These are phyloP conservation scores for Actinidia chinensis DNA, from an alignment of 179 eudicot genomes.

Conservation along the genomic window DNA sequence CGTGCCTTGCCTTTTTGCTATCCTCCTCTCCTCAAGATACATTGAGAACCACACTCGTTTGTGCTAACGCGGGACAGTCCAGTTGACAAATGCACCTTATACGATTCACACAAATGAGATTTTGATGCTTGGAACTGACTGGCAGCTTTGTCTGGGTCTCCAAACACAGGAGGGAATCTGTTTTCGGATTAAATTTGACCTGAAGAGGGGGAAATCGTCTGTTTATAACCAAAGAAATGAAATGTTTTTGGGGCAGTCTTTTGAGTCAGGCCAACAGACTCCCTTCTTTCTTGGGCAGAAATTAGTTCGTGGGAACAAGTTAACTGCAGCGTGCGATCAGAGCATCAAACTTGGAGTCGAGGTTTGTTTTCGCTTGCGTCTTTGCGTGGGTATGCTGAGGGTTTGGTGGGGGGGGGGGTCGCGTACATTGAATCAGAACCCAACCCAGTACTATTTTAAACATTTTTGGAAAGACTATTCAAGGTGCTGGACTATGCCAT, in stretches of 20 bases:
- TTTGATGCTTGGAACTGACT: not conserved
- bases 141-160: not conserved
- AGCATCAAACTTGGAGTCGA: constrained; percentile 18
- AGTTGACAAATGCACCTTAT: too few relatives aligned
- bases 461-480: too few relatives aligned
- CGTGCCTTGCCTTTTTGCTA: too few relatives aligned
- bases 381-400: constrained; percentile 15
- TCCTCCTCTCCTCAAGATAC: too few relatives aligned
- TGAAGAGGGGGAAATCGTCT: constrained; percentile 30
- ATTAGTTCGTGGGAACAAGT: constrained; percentile 18
- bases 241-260: constrained; percentile 35
- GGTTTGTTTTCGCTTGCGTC: constrained; percentile 14
- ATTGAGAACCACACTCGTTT: too few relatives aligned
- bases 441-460: constrained; percentile 18
- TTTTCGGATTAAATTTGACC: constrained; percentile 30
- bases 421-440: constrained; percentile 20
- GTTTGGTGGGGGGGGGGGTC: too few relatives aligned
- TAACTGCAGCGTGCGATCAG: constrained; percentile 30
- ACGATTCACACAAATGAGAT: not conserved
- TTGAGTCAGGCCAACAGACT: constrained; percentile 35
- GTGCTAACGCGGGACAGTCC: too few relatives aligned
- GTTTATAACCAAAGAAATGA: constrained; percentile 12
- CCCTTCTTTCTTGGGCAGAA: constrained; percentile 34
- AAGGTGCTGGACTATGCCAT: not conserved
- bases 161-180: constrained; percentile 22